phyloP scores from a whole-genome alignment of 2,329 filamentous ascomycete species.

The Fusarium solani-melongenae region DNA sequence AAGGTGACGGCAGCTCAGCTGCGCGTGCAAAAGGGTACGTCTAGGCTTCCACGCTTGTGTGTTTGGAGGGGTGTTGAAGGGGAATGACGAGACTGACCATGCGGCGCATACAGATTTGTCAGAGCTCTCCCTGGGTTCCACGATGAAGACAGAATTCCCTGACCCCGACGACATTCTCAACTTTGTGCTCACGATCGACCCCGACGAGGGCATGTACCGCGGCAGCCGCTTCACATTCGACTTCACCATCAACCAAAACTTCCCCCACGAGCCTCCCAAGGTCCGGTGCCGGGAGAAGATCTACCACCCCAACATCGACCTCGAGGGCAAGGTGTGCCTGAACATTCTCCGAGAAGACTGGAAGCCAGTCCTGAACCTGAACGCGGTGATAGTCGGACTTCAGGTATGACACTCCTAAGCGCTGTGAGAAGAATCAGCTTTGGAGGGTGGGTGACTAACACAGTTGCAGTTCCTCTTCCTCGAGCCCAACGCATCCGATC shows the following conservation, averaged over 20 bases:
- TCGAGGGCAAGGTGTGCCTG: constrained; percentile 96
- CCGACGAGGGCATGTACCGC: constrained; percentile 90
- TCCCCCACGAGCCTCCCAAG: constrained; percentile 97
- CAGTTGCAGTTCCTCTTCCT: constrained; percentile 86
- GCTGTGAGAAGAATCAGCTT: background rate
- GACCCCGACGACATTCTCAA: constrained; percentile 88
- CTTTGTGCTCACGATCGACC: constrained; percentile 83
- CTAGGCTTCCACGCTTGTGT: background rate
- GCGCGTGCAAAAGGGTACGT: constrained; percentile 90
- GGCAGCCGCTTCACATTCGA: constrained; percentile 88
- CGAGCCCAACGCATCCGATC: constrained; percentile 95
- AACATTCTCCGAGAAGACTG: constrained; percentile 98
- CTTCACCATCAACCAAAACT: constrained; percentile 93
- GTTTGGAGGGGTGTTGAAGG: background rate
- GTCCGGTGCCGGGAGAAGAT: constrained; percentile 98
- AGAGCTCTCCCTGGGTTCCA: constrained; percentile 80
- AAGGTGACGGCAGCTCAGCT: constrained; percentile 97
- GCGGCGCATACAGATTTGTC: constrained; percentile 71
- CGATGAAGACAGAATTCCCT: constrained; percentile 84
- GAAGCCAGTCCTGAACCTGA: constrained; percentile 97
- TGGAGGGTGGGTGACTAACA: constrained; percentile 33
- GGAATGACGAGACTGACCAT: constrained; percentile 16
- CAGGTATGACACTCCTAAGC: constrained; percentile 64
- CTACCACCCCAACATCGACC: constrained; percentile 98
- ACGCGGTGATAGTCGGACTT: constrained; percentile 94